These are phyloP conservation scores for Apiotrichum siamense DNA, from an alignment of 1,284 basidiomycete genomes.

Conservation along the genomic window DNA sequence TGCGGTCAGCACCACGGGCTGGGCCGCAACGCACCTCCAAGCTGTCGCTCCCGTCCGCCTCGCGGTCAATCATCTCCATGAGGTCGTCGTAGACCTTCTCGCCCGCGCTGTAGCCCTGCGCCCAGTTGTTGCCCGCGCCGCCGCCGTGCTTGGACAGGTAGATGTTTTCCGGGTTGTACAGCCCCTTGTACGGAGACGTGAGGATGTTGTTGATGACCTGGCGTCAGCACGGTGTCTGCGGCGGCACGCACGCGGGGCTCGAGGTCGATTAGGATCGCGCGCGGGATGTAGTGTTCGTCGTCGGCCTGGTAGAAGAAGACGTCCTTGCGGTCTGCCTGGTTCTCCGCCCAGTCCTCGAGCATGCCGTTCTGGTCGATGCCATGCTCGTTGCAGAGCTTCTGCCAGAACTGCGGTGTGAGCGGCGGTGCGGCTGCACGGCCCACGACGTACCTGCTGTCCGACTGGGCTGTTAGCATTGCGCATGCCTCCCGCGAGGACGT, in stretches of 20 bases:
- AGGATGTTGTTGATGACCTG: constrained; percentile 96
- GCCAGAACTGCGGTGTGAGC: constrained; percentile 64
- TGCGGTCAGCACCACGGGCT: constrained; percentile 40
- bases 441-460: constrained; percentile 14
- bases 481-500: constrained; percentile 26
- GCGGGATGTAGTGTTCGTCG: constrained; percentile 97
- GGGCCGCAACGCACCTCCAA: constrained; percentile 64
- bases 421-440: not conserved
- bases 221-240: not conserved
- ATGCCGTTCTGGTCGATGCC: constrained; percentile 91
- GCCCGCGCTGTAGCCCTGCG: constrained; percentile 83
- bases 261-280: constrained; percentile 94
- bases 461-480: constrained; percentile 9
- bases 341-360: constrained; percentile 89
- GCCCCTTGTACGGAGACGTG: constrained; percentile 78
- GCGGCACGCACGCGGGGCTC: constrained; percentile 74
- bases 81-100: constrained; percentile 93
- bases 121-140: constrained; percentile 99
- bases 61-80: constrained; percentile 98
- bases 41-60: constrained; percentile 96
- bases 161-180: constrained; percentile 99
- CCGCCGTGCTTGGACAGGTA: constrained; percentile 93
- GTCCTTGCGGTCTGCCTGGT: constrained; percentile 86
- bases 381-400: constrained; percentile 89
- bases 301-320: constrained; percentile 99